phyloP scores from a whole-genome alignment of 2,329 filamentous ascomycete species.

The Furcasterigmium sp. region DNA sequence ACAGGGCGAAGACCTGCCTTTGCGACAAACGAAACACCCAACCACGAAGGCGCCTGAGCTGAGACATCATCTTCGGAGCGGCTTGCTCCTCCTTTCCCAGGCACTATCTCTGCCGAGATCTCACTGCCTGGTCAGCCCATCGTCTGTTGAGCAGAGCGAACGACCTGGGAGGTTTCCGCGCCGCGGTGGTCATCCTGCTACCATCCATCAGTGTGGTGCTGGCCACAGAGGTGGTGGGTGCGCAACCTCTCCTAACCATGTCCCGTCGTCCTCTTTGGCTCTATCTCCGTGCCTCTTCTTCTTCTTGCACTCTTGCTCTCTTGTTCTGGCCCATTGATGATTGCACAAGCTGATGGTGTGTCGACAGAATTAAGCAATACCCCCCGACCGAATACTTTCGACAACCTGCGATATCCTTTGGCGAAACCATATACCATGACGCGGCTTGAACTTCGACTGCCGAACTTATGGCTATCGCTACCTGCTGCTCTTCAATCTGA shows the following conservation, averaged over 20 bases:
- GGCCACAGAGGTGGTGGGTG: no score
- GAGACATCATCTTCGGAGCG: constrained; percentile 2
- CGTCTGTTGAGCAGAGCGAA: no score
- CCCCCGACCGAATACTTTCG: constrained; percentile 5
- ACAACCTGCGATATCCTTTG: constrained; percentile 22
- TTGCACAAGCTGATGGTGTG: no score
- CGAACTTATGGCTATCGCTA: constrained; percentile 19
- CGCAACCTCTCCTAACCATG: no score
- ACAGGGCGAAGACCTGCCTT: no score
- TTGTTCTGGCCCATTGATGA: no score
- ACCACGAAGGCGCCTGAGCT: constrained; percentile 1
- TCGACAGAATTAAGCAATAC: neutral
- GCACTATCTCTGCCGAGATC: neutral
- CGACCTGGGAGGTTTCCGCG: no score
- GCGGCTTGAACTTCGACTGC: constrained; percentile 30
- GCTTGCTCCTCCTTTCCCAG: neutral
- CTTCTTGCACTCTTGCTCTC: no score
- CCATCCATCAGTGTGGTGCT: no score
- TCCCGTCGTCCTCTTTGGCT: no score
- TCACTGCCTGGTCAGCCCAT: neutral
- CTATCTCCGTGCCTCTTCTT: no score
- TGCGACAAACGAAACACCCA: neutral
- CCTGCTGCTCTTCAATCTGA: constrained; percentile 2
- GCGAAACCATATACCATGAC: constrained; percentile 35
- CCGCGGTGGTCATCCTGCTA: no score